Percentiles rank a stretch among this genome's conserved stretches.
Evolutionary conservation across 2,329 filamentous ascomycete genomes (phyloP).

Genomic region (Ophiostoma tasmaniense): DNA sequence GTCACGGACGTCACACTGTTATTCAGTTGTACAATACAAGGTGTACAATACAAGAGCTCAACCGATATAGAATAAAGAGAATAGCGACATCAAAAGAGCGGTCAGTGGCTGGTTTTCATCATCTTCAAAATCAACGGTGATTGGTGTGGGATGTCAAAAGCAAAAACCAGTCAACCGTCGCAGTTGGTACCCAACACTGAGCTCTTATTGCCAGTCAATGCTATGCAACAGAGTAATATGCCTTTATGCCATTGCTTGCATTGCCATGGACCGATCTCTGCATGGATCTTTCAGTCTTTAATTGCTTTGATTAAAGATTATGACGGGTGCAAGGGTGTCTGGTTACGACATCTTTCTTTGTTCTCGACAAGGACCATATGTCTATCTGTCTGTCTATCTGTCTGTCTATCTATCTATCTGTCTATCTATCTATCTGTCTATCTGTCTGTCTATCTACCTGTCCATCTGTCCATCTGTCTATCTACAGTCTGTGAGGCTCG

Average conservation of each 20-base stretch:
- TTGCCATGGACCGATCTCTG: background rate
- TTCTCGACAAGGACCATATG: no score
- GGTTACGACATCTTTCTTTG: background rate
- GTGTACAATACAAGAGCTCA: background rate
- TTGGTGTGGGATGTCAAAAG: no score
- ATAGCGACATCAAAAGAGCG: background rate
- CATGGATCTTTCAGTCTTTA: no score
- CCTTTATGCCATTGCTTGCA: background rate
- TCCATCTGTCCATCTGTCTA: background rate
- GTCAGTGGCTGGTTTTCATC: background rate
- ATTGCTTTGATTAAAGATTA: no score
- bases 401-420: no score
- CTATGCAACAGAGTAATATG: no score
- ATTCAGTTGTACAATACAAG: background rate
- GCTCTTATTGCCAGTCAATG: no score
- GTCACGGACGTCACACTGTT: background rate
- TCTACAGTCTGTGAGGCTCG: background rate
- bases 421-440: no score
- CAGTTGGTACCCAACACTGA: no score
- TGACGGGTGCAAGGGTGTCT: background rate
- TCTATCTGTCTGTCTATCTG: no score
- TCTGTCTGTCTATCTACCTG: no score
- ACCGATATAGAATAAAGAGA: background rate
- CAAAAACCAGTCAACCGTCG: background rate
- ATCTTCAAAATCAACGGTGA: background rate